phyloP scores from a whole-genome alignment of 768 basidiomycete genomes.

The Lentinula edodes region DNA sequence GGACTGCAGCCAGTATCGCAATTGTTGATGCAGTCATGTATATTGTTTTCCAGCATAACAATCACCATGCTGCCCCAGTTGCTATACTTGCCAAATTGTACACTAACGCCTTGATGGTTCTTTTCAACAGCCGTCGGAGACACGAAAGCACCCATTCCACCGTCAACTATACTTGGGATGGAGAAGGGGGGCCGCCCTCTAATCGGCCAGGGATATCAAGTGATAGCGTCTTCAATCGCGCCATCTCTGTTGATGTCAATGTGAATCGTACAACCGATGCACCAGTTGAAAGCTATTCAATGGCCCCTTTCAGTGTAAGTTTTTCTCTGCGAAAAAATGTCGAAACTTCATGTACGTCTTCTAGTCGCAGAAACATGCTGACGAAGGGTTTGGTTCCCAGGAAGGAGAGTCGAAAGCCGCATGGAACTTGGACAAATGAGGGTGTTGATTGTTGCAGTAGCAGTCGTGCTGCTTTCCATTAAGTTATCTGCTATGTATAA shows the following conservation, averaged over 20 bases:
- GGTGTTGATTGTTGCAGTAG: background rate
- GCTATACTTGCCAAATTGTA: conserved; percentile 23
- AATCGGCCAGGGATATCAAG: background rate
- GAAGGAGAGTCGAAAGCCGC: background rate
- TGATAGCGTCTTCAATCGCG: background rate
- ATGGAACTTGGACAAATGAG: background rate
- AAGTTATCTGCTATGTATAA: background rate
- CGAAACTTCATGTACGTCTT: background rate
- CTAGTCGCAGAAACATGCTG: background rate
- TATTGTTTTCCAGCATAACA: conserved; percentile 19
- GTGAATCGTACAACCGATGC: background rate
- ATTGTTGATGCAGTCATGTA: conserved; percentile 20
- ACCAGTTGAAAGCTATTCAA: background rate
- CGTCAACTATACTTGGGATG: background rate
- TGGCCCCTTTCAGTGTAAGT: background rate
- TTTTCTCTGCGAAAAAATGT: background rate
- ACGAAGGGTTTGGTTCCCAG: background rate
- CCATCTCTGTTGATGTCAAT: background rate
- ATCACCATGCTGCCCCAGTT: conserved; percentile 19
- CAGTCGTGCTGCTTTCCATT: background rate
- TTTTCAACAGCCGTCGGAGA: conserved; percentile 23
- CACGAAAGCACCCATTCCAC: background rate
- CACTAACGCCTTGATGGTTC: conserved; percentile 23
- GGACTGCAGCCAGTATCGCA: conserved; percentile 17
- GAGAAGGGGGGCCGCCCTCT: background rate